A percentile compares a stretch with the other conserved stretches of the same genome.
These are phyloP conservation scores for Penstemon newberryi DNA, from an alignment of 257 asterid genomes.

Conservation along the genomic window DNA sequence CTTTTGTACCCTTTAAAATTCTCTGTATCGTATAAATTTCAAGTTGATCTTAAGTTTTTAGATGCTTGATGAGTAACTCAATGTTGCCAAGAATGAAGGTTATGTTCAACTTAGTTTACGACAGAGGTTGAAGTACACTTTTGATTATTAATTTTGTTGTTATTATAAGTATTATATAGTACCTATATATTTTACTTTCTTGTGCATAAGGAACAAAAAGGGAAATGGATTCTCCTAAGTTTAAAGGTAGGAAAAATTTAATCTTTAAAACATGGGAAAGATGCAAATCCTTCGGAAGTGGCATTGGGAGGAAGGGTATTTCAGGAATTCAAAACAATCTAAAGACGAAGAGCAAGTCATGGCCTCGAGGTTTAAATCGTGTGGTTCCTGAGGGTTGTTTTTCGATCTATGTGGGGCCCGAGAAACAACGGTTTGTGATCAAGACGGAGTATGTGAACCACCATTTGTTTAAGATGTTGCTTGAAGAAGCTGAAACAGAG, in stretches of 20 bases:
- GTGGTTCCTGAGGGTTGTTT: conserved; percentile 54
- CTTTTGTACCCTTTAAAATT: not conserved
- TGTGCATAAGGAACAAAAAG: not conserved
- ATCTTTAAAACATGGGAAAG: conserved; percentile 52
- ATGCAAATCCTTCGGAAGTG: conserved; percentile 49
- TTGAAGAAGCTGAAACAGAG: conserved; percentile 69
- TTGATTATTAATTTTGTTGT: not conserved
- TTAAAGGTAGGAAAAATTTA: conserved; percentile 47
- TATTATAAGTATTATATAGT: not conserved
- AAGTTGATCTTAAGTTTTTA: conserved; percentile 2
- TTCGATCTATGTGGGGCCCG: conserved; percentile 54
- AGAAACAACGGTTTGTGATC: conserved; percentile 53
- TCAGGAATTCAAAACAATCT: conserved; percentile 1
- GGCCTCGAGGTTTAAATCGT: conserved; percentile 29
- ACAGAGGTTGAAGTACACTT: conserved; percentile 45
- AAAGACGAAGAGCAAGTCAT: conserved; percentile 35
- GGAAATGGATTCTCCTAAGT: conserved; percentile 30
- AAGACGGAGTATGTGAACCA: conserved; percentile 51
- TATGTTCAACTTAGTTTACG: conserved; percentile 54
- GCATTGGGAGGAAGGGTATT: conserved; percentile 32
- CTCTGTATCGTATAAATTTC: not conserved
- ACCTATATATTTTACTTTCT: not conserved
- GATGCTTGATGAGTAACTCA: conserved; percentile 49
- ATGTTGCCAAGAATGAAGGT: conserved; percentile 59
- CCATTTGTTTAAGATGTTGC: conserved; percentile 48